phyloP scores from a whole-genome alignment of 306 rosid genomes.

The Crotalaria pallida region DNA sequence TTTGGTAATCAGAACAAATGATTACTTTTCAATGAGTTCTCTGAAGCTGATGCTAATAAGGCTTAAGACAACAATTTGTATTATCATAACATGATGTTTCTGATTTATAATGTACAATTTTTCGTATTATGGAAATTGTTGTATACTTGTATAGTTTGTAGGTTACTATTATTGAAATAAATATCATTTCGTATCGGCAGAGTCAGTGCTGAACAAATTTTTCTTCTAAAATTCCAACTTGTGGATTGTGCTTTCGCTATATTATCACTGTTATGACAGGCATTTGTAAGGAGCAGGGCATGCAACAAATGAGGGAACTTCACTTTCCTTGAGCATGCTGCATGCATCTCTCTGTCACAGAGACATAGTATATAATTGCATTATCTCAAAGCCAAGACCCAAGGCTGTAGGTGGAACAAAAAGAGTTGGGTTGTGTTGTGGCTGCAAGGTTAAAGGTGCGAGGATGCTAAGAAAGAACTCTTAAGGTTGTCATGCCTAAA shows the following conservation, averaged over 20 bases:
- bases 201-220: not conserved
- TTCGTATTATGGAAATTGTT: conserved; percentile 17
- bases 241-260: not conserved
- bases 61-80: conserved; percentile 15
- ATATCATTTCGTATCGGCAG: not conserved
- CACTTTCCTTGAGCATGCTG: too few species aligned
- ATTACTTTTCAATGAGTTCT: conserved; percentile 12
- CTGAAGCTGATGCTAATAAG: conserved; percentile 23
- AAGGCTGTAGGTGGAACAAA: too few species aligned
- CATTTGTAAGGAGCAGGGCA: too few species aligned
- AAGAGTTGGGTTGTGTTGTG: too few species aligned
- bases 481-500: too few species aligned
- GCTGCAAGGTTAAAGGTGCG: too few species aligned
- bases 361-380: too few species aligned
- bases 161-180: not conserved
- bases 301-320: too few species aligned
- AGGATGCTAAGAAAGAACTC: too few species aligned
- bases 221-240: not conserved
- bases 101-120: conserved; percentile 12
- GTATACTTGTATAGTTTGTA: conserved; percentile 23
- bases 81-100: not conserved
- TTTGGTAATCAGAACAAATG: not conserved
- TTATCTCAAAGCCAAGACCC: too few species aligned
- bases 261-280: too few species aligned
- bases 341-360: too few species aligned